These are phyloP conservation scores for Cubamyces sp. DNA, from an alignment of 768 basidiomycete genomes.

Conservation along the genomic window DNA sequence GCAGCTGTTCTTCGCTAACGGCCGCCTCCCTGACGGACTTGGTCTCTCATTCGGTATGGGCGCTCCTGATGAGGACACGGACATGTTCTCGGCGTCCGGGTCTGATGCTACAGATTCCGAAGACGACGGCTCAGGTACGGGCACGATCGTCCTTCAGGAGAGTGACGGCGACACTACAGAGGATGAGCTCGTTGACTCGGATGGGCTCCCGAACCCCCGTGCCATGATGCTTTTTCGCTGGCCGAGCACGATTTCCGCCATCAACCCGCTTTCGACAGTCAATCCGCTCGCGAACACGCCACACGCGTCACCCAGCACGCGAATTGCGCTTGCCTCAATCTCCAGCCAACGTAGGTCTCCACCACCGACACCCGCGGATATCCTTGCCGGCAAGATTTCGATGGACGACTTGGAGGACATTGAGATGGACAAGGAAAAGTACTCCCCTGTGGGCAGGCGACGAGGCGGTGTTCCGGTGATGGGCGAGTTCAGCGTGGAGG, in stretches of 20 bases:
- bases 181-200: conserved; percentile 79
- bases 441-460: conserved; percentile 2
- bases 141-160: conserved; percentile 37
- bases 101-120: conserved; percentile 44
- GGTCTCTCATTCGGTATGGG: conserved; percentile 33
- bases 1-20: conserved; percentile 27
- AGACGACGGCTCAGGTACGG: conserved; percentile 44
- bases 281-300: conserved; percentile 46
- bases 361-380: conserved; percentile 66
- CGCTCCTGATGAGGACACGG: conserved; percentile 42
- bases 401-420: conserved; percentile 40
- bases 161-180: conserved; percentile 80
- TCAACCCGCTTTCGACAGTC: conserved; percentile 79
- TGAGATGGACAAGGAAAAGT: conserved; percentile 30
- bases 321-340: conserved; percentile 34
- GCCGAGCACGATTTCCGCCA: conserved; percentile 59
- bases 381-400: conserved; percentile 62
- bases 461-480: conserved; percentile 37
- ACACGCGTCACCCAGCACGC: conserved; percentile 30
- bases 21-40: conserved; percentile 14
- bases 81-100: conserved; percentile 53
- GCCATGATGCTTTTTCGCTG: conserved; percentile 74
- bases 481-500: conserved; percentile 40
- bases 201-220: conserved; percentile 73
- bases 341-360: conserved; percentile 40